Conservation (phyloP, 2,329 filamentous ascomycete genomes). For the Alternaria burnsii region DNA sequence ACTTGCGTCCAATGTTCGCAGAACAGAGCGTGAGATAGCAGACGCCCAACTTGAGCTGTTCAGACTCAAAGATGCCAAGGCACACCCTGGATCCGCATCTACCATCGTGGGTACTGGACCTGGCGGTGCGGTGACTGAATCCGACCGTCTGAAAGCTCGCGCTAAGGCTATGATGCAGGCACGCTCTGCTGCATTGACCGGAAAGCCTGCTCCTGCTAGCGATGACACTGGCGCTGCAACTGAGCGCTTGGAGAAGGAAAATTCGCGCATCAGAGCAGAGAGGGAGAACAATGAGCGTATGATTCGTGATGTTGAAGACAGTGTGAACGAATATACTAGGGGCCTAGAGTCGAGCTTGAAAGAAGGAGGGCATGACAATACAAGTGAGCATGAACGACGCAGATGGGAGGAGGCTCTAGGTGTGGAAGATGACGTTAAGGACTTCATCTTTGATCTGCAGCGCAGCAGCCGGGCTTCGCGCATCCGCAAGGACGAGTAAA, state of each 20-base stretch:
- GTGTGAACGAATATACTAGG: slow-evolving; percentile 85
- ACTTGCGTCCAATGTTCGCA: slow-evolving; percentile 88
- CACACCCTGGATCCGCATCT: slow-evolving; percentile 80
- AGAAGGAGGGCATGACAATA: slow-evolving; percentile 76
- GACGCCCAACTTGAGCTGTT: slow-evolving; percentile 93
- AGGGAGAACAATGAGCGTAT: slow-evolving; percentile 95
- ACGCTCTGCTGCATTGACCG: slow-evolving; percentile 88
- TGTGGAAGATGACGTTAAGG: slow-evolving; percentile 94
- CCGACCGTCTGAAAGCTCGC: slow-evolving; percentile 91
- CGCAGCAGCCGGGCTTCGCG: slow-evolving; percentile 81
- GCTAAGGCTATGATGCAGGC: slow-evolving; percentile 99
- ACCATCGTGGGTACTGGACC: slow-evolving; percentile 91
- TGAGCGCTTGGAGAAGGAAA: slow-evolving; percentile 89
- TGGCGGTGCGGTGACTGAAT: slow-evolving; percentile 88
- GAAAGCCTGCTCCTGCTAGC: slow-evolving; percentile 75
- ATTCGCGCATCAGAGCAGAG: slow-evolving; percentile 78
- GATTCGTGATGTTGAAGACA: slow-evolving; percentile 96
- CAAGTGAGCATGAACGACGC: slow-evolving; percentile 87
- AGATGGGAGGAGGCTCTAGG: slow-evolving; percentile 96
- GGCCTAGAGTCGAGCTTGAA: slow-evolving; percentile 88
- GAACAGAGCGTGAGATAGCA: slow-evolving; percentile 89
- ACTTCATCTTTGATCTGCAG: slow-evolving; percentile 97
- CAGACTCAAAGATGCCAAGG: slow-evolving; percentile 90
- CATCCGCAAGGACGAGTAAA: slow-evolving; percentile 69
- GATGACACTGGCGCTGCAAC: slow-evolving; percentile 81